Percentiles rank a stretch among this genome's conserved stretches.
Conservation (phyloP, 768 basidiomycete genomes). For the Grammothele lineata region DNA sequence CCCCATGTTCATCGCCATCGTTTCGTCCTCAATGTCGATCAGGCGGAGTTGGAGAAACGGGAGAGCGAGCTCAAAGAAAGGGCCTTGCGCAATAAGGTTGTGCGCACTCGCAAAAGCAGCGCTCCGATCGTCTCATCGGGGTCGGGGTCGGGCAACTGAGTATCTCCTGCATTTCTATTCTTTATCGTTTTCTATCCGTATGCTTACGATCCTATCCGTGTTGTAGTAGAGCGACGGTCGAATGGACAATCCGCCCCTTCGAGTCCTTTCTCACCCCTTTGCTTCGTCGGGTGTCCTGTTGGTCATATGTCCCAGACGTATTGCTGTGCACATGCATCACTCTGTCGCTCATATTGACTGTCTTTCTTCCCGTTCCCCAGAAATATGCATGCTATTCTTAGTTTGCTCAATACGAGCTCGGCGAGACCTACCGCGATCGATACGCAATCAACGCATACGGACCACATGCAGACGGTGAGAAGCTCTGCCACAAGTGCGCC, state of each 20-base stretch:
- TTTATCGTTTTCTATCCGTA: background rate
- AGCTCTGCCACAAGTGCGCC: too few species aligned
- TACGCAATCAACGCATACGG: too few species aligned
- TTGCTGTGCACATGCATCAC: background rate
- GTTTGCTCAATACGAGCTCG: background rate
- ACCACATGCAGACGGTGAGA: too few species aligned
- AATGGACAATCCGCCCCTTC: background rate
- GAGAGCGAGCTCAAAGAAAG: slow-evolving; percentile 82
- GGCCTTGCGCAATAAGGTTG: slow-evolving; percentile 80
- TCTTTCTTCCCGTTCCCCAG: slow-evolving; percentile 3
- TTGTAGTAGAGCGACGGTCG: slow-evolving; percentile 1
- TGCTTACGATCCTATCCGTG: slow-evolving; percentile 4
- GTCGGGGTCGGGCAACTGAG: slow-evolving; percentile 1
- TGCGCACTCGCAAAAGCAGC: slow-evolving; percentile 57
- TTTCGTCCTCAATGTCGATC: slow-evolving; percentile 12
- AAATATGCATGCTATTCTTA: slow-evolving; percentile 4
- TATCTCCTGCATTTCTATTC: background rate
- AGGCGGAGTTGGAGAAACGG: slow-evolving; percentile 53
- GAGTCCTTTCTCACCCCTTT: background rate
- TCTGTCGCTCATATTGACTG: slow-evolving; percentile 11
- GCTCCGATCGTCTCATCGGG: slow-evolving; percentile 1
- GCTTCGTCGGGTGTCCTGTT: background rate
- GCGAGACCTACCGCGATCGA: too few species aligned
- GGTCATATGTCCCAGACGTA: slow-evolving; percentile 3
- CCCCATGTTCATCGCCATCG: too few species aligned